phyloP scores from a whole-genome alignment of 2,329 filamentous ascomycete species.

The Beauveria sp. region DNA sequence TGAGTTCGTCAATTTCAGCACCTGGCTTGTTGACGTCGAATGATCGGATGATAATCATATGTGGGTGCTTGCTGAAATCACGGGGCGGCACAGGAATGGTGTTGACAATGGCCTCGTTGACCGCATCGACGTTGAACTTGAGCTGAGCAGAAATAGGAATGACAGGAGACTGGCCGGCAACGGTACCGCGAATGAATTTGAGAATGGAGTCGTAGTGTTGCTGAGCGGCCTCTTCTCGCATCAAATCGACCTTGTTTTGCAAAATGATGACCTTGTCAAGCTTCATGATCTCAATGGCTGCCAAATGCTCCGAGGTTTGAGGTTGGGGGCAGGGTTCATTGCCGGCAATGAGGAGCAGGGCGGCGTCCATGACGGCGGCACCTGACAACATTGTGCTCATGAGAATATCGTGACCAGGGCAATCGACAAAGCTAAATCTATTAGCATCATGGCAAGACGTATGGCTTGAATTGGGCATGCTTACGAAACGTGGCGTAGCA shows the following conservation, averaged over 20 bases:
- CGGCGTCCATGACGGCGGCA: constrained; percentile 98
- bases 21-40: constrained; percentile 99
- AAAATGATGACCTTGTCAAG: constrained; percentile 98
- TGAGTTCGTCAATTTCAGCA: constrained; percentile 95
- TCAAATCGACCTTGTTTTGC: constrained; percentile 98
- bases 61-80: constrained; percentile 85
- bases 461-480: constrained; percentile 21
- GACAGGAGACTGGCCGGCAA: constrained; percentile 88
- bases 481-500: constrained; percentile 88
- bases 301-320: constrained; percentile 96
- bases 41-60: constrained; percentile 98
- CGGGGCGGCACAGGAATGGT: constrained; percentile 87
- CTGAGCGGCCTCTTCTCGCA: constrained; percentile 89
- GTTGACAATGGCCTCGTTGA: constrained; percentile 92
- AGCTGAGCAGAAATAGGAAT: constrained; percentile 96
- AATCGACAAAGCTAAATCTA: constrained; percentile 76
- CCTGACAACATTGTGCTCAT: constrained; percentile 99
- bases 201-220: constrained; percentile 95
- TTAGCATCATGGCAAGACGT: background rate
- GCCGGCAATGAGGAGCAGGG: constrained; percentile 89
- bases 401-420: constrained; percentile 99
- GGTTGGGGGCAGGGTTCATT: constrained; percentile 98
- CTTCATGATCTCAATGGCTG: constrained; percentile 99
- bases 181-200: constrained; percentile 97
- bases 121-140: constrained; percentile 98